Conservation (phyloP, 148 eudicot genomes). For the Dysphania ambrosioides region DNA sequence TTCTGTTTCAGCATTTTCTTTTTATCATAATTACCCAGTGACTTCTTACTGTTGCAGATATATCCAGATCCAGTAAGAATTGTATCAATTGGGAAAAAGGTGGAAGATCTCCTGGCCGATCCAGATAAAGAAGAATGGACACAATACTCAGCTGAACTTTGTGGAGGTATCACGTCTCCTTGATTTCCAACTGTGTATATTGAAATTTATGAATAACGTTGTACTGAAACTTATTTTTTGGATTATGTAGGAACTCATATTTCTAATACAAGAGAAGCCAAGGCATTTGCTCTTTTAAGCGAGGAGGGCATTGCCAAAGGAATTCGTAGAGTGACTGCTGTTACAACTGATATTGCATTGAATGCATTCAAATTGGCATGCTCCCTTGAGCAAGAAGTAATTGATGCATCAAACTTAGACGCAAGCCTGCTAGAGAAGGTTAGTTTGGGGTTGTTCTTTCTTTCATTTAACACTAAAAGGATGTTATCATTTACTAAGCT, state of each 20-base stretch:
- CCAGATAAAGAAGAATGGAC: conserved; percentile 81
- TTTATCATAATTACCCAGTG: background rate
- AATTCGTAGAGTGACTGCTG: conserved; percentile 92
- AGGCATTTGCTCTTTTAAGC: conserved; percentile 80
- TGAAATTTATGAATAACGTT: conserved; percentile 4
- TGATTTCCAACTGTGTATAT: background rate
- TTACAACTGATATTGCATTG: conserved; percentile 67
- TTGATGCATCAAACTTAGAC: conserved; percentile 60
- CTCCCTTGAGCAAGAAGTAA: conserved; percentile 72
- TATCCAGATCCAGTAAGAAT: conserved; percentile 98
- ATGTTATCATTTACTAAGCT: background rate
- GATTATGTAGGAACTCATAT: conserved; percentile 76
- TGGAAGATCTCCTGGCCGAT: conserved; percentile 74
- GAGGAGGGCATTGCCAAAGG: conserved; percentile 98
- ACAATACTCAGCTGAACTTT: conserved; percentile 78
- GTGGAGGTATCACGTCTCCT: conserved; percentile 60
- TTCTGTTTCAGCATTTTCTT: background rate
- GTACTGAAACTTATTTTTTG: conserved; percentile 6
- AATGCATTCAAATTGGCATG: conserved; percentile 59
- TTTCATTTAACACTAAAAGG: background rate
- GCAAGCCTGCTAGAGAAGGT: conserved; percentile 78
- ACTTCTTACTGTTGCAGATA: conserved; percentile 42
- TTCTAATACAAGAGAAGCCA: conserved; percentile 87
- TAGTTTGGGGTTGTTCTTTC: background rate
- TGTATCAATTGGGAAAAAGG: conserved; percentile 76